These are phyloP conservation scores for Corymbia maculata DNA, from an alignment of 345 rosid genomes.

Conservation along the genomic window DNA sequence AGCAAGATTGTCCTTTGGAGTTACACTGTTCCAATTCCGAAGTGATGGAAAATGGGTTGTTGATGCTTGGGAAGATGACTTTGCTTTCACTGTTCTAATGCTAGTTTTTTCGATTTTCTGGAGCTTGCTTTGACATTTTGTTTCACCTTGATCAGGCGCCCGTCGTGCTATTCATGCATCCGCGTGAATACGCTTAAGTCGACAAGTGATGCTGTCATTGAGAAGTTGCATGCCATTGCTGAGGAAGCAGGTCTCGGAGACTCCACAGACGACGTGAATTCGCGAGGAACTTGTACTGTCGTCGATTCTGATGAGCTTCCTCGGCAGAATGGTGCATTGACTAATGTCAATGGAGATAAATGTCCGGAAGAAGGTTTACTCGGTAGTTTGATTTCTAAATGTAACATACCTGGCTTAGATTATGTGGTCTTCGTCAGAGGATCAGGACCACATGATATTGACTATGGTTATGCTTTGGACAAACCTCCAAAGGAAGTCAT, in stretches of 20 bases:
- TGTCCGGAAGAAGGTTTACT: constrained; percentile 2
- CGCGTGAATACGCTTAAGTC: constrained; percentile 75
- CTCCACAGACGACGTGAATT: constrained; percentile 10
- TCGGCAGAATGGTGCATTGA: not conserved
- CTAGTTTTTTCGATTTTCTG: not conserved
- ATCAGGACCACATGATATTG: constrained; percentile 72
- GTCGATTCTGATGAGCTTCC: not conserved
- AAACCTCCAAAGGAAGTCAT: constrained; percentile 77
- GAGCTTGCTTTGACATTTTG: not conserved
- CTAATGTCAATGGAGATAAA: not conserved
- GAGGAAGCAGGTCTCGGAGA: constrained; percentile 13
- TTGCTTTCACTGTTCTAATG: not conserved
- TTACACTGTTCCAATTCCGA: not conserved
- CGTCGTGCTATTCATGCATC: constrained; percentile 81
- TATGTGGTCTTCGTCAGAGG: constrained; percentile 83
- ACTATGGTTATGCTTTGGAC: constrained; percentile 40
- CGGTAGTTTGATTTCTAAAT: constrained; percentile 31
- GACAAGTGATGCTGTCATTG: constrained; percentile 55
- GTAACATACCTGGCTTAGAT: constrained; percentile 70
- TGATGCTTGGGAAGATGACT: not conserved
- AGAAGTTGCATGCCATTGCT: constrained; percentile 44
- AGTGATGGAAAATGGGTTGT: not conserved
- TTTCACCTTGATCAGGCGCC: constrained; percentile 36
- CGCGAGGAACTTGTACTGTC: constrained; percentile 6
- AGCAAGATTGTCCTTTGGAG: not conserved